These are phyloP conservation scores for Nannizziopsis arthrosporioides DNA, from an alignment of 2,329 filamentous ascomycete genomes.

Conservation along the genomic window DNA sequence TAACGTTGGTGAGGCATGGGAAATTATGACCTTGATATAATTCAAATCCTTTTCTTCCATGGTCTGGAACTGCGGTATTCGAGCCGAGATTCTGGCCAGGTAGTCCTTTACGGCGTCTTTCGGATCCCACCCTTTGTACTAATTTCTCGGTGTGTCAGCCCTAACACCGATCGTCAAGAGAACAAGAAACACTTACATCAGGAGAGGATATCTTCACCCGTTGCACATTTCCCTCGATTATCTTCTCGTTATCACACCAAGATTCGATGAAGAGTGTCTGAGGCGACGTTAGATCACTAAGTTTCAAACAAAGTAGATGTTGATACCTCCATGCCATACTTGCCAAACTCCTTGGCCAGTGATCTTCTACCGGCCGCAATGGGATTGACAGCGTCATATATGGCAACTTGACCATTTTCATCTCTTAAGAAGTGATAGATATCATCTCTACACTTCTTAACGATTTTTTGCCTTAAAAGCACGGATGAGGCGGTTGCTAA, in stretches of 20 bases:
- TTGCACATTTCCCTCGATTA: constrained; percentile 91
- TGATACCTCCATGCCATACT: constrained; percentile 77
- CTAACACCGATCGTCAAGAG: neutral
- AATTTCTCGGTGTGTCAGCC: neutral
- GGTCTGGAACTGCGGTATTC: constrained; percentile 91
- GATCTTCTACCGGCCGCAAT: constrained; percentile 69
- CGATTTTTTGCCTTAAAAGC: constrained; percentile 88
- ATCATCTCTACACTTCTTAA: constrained; percentile 94
- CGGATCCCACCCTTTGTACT: constrained; percentile 84
- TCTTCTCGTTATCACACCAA: constrained; percentile 81
- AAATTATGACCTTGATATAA: constrained; percentile 60
- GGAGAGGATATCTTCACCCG: constrained; percentile 97
- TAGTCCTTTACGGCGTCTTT: constrained; percentile 90
- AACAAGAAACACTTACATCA: constrained; percentile 51
- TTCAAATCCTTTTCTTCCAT: constrained; percentile 92
- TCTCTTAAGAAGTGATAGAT: constrained; percentile 94
- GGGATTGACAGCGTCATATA: constrained; percentile 96
- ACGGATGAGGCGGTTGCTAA: constrained; percentile 71
- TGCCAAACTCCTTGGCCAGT: constrained; percentile 91
- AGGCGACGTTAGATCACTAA: constrained; percentile 2
- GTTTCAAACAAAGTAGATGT: neutral
- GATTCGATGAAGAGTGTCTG: constrained; percentile 95
- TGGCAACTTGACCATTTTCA: constrained; percentile 94
- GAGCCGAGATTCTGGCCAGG: constrained; percentile 73
- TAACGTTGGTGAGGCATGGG: neutral